These are phyloP conservation scores for Cutaneotrichosporon cyanovorans DNA, from an alignment of 1,284 basidiomycete species.

Conservation along the genomic window DNA sequence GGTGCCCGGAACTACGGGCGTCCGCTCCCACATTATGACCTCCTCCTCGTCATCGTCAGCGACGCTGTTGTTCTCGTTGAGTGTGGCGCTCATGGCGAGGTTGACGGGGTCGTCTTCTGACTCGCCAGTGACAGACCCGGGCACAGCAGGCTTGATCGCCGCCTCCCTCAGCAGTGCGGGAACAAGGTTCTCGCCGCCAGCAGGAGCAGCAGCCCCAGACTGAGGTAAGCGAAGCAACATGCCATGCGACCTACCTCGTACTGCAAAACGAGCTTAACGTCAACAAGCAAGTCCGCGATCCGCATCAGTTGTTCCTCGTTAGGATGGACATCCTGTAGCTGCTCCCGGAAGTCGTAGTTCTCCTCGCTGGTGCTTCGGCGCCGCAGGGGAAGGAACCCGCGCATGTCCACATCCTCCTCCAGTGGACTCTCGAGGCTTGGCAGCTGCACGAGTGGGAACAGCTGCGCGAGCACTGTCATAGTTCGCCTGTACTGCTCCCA, in stretches of 20 bases:
- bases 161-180: conserved; percentile 29
- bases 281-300: conserved; percentile 73
- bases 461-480: conserved; percentile 54
- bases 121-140: conserved; percentile 59
- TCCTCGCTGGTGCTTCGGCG: conserved; percentile 45
- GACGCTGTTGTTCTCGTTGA: conserved; percentile 48
- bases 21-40: conserved; percentile 30
- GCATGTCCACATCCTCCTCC: conserved; percentile 86
- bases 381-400: conserved; percentile 76
- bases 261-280: conserved; percentile 53
- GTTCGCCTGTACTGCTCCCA: conserved; percentile 70
- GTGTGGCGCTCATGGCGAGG: conserved; percentile 61
- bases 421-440: conserved; percentile 60
- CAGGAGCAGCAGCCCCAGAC: conserved; percentile 6
- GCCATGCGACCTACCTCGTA: conserved; percentile 27
- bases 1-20: background rate
- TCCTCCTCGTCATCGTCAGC: conserved; percentile 46
- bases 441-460: conserved; percentile 64
- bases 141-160: conserved; percentile 47
- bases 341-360: conserved; percentile 7
- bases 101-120: conserved; percentile 75
- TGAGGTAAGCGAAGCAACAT: conserved; percentile 2
- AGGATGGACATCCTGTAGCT: conserved; percentile 54
- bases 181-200: conserved; percentile 2
- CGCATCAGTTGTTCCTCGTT: conserved; percentile 94